Base-by-base conservation (phyloP, 352 stramenopile species). In the Thalassiosira mediterranea region DNA sequence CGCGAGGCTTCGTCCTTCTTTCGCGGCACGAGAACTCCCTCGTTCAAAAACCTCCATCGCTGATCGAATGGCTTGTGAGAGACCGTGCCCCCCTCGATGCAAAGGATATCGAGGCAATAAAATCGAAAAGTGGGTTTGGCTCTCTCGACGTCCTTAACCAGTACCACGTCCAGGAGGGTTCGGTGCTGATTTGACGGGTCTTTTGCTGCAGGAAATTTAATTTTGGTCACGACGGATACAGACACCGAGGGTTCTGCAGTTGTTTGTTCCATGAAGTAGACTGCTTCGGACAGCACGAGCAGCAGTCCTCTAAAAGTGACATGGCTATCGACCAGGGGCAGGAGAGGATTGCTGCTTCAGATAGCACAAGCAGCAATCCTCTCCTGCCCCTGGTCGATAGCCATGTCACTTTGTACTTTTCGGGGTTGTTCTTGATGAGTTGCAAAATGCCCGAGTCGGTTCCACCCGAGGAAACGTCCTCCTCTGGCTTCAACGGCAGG, bases 131-230 rank as follows among this genome's bases (percentile, higher is more conserved):
- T 73, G 26, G 47, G 17, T 32, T 19, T 38, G 13, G 23, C 31
- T 17, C 52, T 73, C 49, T 78, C 73, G 19, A 68, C 34, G 52
- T 82, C 73, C 10, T 51, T 56, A 7, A 82, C 73, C 38, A 82
- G 19, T 17, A 78, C 52, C n/a, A 77, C 73, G 25, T 82, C 73
- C 8, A 82, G 54, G n/a, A 82, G 73, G 19, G 73, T 78, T 28
- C 73, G 59, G 48, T 82, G 73, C 44, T 82, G 73, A 23, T 62
- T 82, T 23, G 37, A 37, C 15, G 31, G 28, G 28, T 81, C 72
- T 67, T 77, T 72, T 26, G 73, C 17, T 48, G 66, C 56, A 13
- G 73, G 73, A 37, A 82, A 82, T 47, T 71, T 78, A 4, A 82
- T 78, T 17, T 62, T 71, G 17, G 52, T 78, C 7, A 78, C 66